These are phyloP conservation scores for Allium sativum DNA, from an alignment of 106 monocot genomes.

Conservation along the genomic window DNA sequence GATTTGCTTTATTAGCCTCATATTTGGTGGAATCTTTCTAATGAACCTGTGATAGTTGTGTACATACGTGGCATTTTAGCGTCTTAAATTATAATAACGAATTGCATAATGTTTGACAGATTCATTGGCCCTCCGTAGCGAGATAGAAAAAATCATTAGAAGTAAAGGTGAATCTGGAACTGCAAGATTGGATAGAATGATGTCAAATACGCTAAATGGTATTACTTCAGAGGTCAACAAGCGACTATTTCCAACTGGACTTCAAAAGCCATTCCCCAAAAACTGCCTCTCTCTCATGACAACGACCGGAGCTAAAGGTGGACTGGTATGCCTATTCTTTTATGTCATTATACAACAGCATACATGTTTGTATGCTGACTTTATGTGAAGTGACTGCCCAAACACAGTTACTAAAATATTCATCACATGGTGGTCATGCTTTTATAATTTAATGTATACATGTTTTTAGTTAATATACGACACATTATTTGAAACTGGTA, in stretches of 20 bases:
- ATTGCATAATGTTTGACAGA: slow-evolving; percentile 19
- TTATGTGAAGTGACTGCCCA: no score
- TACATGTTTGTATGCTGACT: no score
- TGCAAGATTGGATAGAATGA: slow-evolving; percentile 58
- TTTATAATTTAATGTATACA: no score
- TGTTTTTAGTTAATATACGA: no score
- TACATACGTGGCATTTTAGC: background rate
- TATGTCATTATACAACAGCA: background rate
- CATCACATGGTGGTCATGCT: no score
- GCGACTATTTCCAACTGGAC: slow-evolving; percentile 55
- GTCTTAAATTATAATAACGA: background rate
- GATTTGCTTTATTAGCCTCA: background rate
- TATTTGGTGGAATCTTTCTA: background rate
- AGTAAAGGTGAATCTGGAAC: slow-evolving; percentile 70
- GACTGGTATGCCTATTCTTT: slow-evolving; percentile 42
- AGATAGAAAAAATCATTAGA: slow-evolving; percentile 73
- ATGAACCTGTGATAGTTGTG: background rate
- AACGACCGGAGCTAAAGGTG: slow-evolving; percentile 90
- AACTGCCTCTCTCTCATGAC: slow-evolving; percentile 99
- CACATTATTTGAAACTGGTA: no score
- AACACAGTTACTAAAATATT: no score
- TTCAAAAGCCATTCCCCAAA: slow-evolving; percentile 55
- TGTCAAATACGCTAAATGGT: slow-evolving; percentile 69
- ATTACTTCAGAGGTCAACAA: slow-evolving; percentile 71
- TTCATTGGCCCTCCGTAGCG: slow-evolving; percentile 40